Evolutionary conservation across 805 yeast species (phyloP).

Genomic region (Komagataella ulmi): DNA sequence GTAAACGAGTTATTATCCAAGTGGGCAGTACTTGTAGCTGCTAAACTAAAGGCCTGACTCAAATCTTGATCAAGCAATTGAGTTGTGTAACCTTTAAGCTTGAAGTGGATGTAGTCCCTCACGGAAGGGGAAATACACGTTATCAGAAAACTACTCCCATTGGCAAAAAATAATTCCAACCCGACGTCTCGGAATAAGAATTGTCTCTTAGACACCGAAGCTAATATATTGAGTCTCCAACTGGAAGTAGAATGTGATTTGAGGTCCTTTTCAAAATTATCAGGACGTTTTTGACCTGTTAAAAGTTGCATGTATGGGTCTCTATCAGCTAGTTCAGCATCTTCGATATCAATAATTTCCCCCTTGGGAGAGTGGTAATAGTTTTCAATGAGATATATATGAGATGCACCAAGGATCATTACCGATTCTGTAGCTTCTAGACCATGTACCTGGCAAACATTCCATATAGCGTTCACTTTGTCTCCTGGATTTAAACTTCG

Average conservation of each 20-base stretch:
- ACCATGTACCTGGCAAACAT: conserved; percentile 64
- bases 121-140: conserved; percentile 41
- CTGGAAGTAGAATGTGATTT: conserved; percentile 31
- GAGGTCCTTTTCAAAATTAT: conserved; percentile 11
- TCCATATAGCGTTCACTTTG: conserved; percentile 37
- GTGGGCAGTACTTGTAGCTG: conserved; percentile 4
- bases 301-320: conserved; percentile 62
- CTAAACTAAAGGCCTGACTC: conserved; percentile 29
- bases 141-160: conserved; percentile 58
- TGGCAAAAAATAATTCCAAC: conserved; percentile 59
- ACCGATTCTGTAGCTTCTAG: conserved; percentile 68
- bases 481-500: conserved; percentile 61
- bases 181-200: conserved; percentile 74
- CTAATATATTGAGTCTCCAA: conserved; percentile 50
- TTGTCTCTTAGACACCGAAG: conserved; percentile 59
- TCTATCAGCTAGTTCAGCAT: conserved; percentile 46
- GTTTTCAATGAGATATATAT: conserved; percentile 56
- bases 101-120: conserved; percentile 43
- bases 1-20: conserved; percentile 15
- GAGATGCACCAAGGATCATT: conserved; percentile 51
- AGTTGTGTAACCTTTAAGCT: conserved; percentile 34
- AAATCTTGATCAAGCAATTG: conserved; percentile 41
- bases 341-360: conserved; percentile 50
- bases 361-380: conserved; percentile 44
- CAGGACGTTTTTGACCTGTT: conserved; percentile 27